phyloP scores from a whole-genome alignment of 1,139 yeast species.

The Debaryomyces robertsiae region DNA sequence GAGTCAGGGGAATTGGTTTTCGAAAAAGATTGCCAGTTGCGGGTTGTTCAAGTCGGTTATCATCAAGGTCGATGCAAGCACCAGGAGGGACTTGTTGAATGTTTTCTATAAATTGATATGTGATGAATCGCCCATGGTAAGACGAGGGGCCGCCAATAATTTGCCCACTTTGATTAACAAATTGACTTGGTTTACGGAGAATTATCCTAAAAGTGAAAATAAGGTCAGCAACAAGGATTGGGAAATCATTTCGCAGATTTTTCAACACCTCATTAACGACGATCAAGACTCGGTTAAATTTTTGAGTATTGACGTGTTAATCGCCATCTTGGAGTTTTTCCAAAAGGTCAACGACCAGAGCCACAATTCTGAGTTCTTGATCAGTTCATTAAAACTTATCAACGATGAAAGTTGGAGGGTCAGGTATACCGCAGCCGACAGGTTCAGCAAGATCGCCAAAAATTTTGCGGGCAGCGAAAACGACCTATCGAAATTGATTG shows the following conservation, averaged over 20 bases:
- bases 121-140: slow-evolving; percentile 98
- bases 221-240: slow-evolving; percentile 55
- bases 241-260: slow-evolving; percentile 80
- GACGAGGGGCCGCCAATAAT: slow-evolving; percentile 89
- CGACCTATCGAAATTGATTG: slow-evolving; percentile 59
- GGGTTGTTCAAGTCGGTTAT: slow-evolving; percentile 81
- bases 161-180: slow-evolving; percentile 72
- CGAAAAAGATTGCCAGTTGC: slow-evolving; percentile 88
- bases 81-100: slow-evolving; percentile 63
- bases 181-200: slow-evolving; percentile 43
- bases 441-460: slow-evolving; percentile 73
- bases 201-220: slow-evolving; percentile 22
- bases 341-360: slow-evolving; percentile 56
- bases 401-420: slow-evolving; percentile 98
- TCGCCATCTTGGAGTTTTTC: slow-evolving; percentile 68
- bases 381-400: slow-evolving; percentile 62
- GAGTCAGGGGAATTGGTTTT: slow-evolving; percentile 92
- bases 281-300: slow-evolving; percentile 96
- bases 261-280: slow-evolving; percentile 76
- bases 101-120: slow-evolving; percentile 70
- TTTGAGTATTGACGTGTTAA: slow-evolving; percentile 82
- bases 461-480: slow-evolving; percentile 60
- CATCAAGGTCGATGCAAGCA: slow-evolving; percentile 55
- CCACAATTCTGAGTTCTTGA: slow-evolving; percentile 63
- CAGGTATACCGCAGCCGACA: slow-evolving; percentile 94